Evolutionary conservation across 176 grass and related monocot genomes (phyloP).

Genomic region (Ensete glaucum): DNA sequence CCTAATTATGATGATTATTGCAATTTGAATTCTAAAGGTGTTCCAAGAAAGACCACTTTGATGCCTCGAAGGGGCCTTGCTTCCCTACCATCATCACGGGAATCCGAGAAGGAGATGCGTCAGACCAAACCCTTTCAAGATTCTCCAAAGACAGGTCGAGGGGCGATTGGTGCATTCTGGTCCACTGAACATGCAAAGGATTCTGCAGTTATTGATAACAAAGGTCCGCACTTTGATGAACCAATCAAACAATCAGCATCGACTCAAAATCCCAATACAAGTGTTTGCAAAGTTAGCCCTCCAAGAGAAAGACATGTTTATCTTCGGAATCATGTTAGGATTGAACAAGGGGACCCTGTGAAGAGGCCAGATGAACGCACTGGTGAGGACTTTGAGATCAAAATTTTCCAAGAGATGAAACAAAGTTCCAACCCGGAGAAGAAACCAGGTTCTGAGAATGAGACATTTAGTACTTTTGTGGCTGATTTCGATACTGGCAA

Average conservation of each 20-base stretch:
- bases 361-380: not conserved
- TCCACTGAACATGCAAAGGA: slow-evolving; percentile 77
- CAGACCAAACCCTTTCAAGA: slow-evolving; percentile 19
- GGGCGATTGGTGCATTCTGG: slow-evolving; percentile 78
- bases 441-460: slow-evolving; percentile 26
- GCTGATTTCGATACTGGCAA: slow-evolving; percentile 45
- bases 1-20: not conserved
- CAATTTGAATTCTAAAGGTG: slow-evolving; percentile 21
- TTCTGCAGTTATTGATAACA: slow-evolving; percentile 39
- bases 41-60: slow-evolving; percentile 15
- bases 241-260: slow-evolving; percentile 17
- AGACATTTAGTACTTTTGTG: slow-evolving; percentile 33
- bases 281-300: slow-evolving; percentile 19
- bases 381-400: slow-evolving; percentile 65
- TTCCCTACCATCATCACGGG: slow-evolving; percentile 31
- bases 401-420: slow-evolving; percentile 64
- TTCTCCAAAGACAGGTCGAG: slow-evolving; percentile 23
- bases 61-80: slow-evolving; percentile 30
- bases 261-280: slow-evolving; percentile 25
- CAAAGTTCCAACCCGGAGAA: slow-evolving; percentile 40
- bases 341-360: slow-evolving; percentile 13
- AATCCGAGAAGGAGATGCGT: slow-evolving; percentile 15
- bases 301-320: slow-evolving; percentile 3
- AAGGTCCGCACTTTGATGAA: slow-evolving; percentile 43
- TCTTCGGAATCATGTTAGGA: not conserved